Evolutionary conservation across 371 early-diverging fungal species (phyloP).

Genomic region (Rhizopus microsporus): DNA sequence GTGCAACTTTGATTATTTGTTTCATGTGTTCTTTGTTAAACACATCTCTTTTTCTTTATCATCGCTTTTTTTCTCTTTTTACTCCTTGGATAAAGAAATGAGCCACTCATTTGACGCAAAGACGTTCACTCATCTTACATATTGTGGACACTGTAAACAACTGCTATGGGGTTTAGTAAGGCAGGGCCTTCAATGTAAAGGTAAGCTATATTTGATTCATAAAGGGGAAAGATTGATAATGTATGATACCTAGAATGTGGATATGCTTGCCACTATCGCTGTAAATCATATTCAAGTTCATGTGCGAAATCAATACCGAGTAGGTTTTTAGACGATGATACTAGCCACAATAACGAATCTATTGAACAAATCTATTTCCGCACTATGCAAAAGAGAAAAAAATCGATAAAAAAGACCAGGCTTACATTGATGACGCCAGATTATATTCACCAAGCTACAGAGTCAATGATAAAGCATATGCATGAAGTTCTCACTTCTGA

Average conservation of each 20-base stretch:
- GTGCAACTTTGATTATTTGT: no score
- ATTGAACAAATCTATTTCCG: slow-evolving; percentile 2
- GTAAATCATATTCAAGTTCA: slow-evolving; percentile 3
- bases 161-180: slow-evolving; percentile 23
- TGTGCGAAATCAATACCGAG: slow-evolving; percentile 6
- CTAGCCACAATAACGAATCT: slow-evolving; percentile 3
- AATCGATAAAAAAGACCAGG: background rate
- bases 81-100: slow-evolving; percentile 6
- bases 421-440: background rate
- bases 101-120: slow-evolving; percentile 23
- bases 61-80: no score
- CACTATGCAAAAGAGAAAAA: background rate
- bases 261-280: slow-evolving; percentile 19
- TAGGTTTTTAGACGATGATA: slow-evolving; percentile 15
- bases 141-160: slow-evolving; percentile 23
- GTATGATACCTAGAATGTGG: slow-evolving; percentile 13
- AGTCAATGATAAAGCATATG: slow-evolving; percentile 11
- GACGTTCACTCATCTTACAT: slow-evolving; percentile 20
- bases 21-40: no score
- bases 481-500: slow-evolving; percentile 21
- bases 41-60: no score
- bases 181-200: slow-evolving; percentile 28
- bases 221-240: background rate
- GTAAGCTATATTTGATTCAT: background rate
- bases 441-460: slow-evolving; percentile 4